Evolutionary conservation across 1,139 yeast genomes (phyloP), one percentile per base, ranked within the genome.

Genomic region (Geotrichum cucujoidarum): DNA sequence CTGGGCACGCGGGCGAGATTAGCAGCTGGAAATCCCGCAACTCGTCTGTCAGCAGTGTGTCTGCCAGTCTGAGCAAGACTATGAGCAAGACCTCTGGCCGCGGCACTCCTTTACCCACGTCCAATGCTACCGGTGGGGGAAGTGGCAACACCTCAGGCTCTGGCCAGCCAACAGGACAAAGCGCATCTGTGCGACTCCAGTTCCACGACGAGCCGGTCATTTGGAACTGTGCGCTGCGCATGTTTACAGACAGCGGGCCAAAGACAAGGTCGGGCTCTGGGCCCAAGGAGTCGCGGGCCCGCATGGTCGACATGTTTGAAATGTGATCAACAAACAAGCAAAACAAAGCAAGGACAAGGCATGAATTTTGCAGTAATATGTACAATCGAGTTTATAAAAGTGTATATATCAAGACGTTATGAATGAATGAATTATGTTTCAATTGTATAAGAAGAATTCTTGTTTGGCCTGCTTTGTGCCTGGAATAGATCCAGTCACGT

Each of bases 151-250:
- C 17, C 4, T 11, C 27, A 11, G 17, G 25, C 25, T 18, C 38
- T 22, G 40, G 37, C 25, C n/a, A n/a, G n/a, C n/a, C n/a, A n/a
- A n/a, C n/a, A n/a, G n/a, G n/a, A n/a, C 11, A 22, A 3, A 38
- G 33, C 10, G 47, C 47, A 2, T 43, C 37, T 10, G 22, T 47
- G 5, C 34, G 50, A 29, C 11, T 47, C 13, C 32, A 42, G 45
- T 47, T 47, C 30, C 40, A 41, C 24, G 50, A 47, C 20, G 47
- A 47, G 13, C 50, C 50, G 8, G 29, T 39, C 17, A 29, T 47
- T 11, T 47, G 50, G 50, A 39, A 47, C 33, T 47, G 50, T 24
- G 35, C 50, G 2, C 18, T 47, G 25, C 14, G 50, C 7, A 20
- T 45, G 14, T 40, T 39, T 22, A 43, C 46, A 1, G 46, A 36